These are phyloP conservation scores for Mallotus japonicus DNA, from an alignment of 441 rosid species.

Conservation along the genomic window DNA sequence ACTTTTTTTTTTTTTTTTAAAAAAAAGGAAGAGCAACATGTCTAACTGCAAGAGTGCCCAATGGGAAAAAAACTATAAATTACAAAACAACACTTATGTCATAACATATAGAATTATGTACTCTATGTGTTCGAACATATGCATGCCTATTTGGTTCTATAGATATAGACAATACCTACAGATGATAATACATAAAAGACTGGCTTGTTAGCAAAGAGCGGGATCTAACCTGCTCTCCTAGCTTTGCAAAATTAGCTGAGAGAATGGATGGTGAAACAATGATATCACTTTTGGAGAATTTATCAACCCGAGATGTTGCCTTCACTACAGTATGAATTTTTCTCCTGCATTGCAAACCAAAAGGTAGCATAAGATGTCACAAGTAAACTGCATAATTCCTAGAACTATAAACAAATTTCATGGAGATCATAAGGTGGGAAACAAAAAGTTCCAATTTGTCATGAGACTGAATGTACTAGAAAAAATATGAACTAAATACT, in stretches of 20 bases:
- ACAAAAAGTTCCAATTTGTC: not conserved
- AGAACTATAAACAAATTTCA: slow-evolving; percentile 14
- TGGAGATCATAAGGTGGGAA: not conserved
- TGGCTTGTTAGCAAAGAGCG: slow-evolving; percentile 1
- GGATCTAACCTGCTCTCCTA: slow-evolving; percentile 79
- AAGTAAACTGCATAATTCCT: slow-evolving; percentile 14
- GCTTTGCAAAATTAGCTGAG: slow-evolving; percentile 84
- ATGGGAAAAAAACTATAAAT: not conserved
- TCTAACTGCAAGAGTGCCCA: not conserved
- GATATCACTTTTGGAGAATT: slow-evolving; percentile 82
- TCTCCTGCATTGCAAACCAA: slow-evolving; percentile 45
- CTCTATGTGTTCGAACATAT: not conserved
- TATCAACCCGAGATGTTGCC: slow-evolving; percentile 83
- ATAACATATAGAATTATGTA: not conserved
- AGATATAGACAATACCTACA: not conserved
- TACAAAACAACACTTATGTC: slow-evolving; percentile 1
- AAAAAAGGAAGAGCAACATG: not conserved
- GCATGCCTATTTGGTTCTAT: not conserved
- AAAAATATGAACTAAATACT: not conserved
- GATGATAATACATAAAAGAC: not conserved
- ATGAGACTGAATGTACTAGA: not conserved
- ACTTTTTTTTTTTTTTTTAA: not conserved
- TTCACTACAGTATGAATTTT: slow-evolving; percentile 50
- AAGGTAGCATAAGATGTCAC: slow-evolving; percentile 19
- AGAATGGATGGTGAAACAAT: slow-evolving; percentile 92